A percentile compares a stretch with the other conserved stretches of the same genome.
phyloP scores from a whole-genome alignment of 352 stramenopile genomes.

The Phytophthora ramorum region DNA sequence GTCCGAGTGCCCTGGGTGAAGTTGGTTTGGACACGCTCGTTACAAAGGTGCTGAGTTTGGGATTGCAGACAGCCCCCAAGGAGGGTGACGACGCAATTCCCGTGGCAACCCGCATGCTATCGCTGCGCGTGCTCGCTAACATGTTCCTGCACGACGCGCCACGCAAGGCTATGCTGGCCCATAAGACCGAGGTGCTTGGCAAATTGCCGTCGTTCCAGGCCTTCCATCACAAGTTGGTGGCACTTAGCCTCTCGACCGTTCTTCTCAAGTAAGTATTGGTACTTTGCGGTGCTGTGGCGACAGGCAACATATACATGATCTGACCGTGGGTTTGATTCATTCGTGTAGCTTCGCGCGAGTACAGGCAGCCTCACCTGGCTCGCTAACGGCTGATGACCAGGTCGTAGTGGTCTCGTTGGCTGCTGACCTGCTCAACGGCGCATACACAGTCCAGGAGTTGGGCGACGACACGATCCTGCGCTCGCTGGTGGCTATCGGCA shows the following conservation, averaged over 20 bases:
- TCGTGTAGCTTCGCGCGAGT: conserved; percentile 52
- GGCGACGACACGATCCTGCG: conserved; percentile 82
- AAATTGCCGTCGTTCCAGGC: conserved; percentile 53
- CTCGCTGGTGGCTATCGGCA: conserved; percentile 69
- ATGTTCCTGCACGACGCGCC: conserved; percentile 68
- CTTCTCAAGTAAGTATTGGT: conserved; percentile 68
- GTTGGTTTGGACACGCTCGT: conserved; percentile 44
- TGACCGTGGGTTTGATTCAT: conserved; percentile 16
- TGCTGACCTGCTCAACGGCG: conserved; percentile 60
- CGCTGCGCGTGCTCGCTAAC: conserved; percentile 78
- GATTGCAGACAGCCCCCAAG: conserved; percentile 30
- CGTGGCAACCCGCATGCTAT: conserved; percentile 75
- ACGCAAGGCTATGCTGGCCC: conserved; percentile 51
- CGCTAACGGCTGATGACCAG: conserved; percentile 57
- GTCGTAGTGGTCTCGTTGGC: conserved; percentile 56
- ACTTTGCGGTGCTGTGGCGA: background rate
- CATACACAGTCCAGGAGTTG: conserved; percentile 62
- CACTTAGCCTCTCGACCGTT: conserved; percentile 72
- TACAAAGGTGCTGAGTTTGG: conserved; percentile 47
- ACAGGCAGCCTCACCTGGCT: conserved; percentile 34
- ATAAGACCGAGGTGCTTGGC: conserved; percentile 63
- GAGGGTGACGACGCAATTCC: conserved; percentile 48
- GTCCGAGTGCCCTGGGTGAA: conserved; percentile 46
- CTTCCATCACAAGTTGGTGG: conserved; percentile 70
- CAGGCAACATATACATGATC: background rate